Evolutionary conservation across 306 rosid species (phyloP).

Genomic region (Carpinus fangiana): DNA sequence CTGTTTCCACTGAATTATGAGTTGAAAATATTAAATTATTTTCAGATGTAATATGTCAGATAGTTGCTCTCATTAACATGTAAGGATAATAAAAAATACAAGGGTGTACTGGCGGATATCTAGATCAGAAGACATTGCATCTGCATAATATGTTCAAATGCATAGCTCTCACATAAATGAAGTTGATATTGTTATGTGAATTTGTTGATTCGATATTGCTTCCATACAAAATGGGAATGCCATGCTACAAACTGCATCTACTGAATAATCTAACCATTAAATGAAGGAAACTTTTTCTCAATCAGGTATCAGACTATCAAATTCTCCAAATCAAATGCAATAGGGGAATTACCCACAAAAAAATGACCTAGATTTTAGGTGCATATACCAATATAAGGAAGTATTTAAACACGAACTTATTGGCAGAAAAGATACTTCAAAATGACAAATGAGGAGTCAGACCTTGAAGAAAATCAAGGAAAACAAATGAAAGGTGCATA

Average conservation of each 20-base stretch:
- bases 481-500: conserved; percentile 34
- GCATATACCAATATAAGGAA: neutral
- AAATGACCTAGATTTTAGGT: neutral
- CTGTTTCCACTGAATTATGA: neutral
- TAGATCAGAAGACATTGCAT: neutral
- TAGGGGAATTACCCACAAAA: neutral
- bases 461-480: neutral
- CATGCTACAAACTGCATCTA: neutral
- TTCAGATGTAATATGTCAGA: neutral
- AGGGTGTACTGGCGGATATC: neutral
- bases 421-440: conserved; percentile 1
- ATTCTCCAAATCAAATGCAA: neutral
- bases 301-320: neutral
- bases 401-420: neutral
- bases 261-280: too few species aligned
- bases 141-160: too few species aligned
- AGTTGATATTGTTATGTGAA: too few species aligned
- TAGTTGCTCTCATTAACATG: neutral
- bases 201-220: neutral
- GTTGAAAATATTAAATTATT: neutral
- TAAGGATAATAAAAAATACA: neutral
- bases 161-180: too few species aligned
- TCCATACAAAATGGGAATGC: neutral
- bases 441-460: conserved; percentile 11
- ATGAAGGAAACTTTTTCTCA: too few species aligned